A percentile compares a stretch with the other conserved stretches of the same genome.
phyloP scores from a whole-genome alignment of 306 rosid genomes.

The Datisca glomerata region DNA sequence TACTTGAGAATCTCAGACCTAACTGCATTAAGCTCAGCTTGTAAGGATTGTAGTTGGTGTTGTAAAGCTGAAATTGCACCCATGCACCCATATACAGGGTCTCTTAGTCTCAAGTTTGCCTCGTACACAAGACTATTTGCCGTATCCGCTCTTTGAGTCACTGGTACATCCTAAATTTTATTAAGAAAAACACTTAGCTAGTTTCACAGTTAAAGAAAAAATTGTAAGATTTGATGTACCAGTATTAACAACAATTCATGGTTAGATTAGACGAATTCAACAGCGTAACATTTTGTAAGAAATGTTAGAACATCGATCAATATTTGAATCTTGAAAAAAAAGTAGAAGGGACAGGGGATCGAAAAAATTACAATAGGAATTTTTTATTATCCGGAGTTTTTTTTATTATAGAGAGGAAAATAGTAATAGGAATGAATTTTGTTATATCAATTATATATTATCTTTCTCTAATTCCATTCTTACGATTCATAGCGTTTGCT shows the following conservation, averaged over 20 bases:
- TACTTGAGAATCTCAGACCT: constrained; percentile 66
- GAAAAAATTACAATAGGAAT: too few relatives aligned
- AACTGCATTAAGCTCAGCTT: constrained; percentile 64
- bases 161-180: constrained; percentile 58
- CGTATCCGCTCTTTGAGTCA: constrained; percentile 72
- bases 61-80: constrained; percentile 86
- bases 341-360: too few relatives aligned
- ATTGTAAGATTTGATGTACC: constrained; percentile 1
- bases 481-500: neutral
- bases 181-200: neutral
- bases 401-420: too few relatives aligned
- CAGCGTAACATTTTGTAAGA: too few relatives aligned
- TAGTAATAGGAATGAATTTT: too few relatives aligned
- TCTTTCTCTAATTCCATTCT: too few relatives aligned
- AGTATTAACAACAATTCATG: too few relatives aligned
- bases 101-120: constrained; percentile 86
- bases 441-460: too few relatives aligned
- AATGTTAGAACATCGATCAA: too few relatives aligned
- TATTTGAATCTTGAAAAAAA: too few relatives aligned
- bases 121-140: constrained; percentile 91
- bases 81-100: constrained; percentile 95
- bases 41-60: constrained; percentile 67
- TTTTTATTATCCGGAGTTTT: too few relatives aligned
- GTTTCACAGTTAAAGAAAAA: neutral
- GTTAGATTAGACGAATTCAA: too few relatives aligned